These are phyloP conservation scores for Cinchona pubescens DNA, from an alignment of 257 asterid genomes.

Conservation along the genomic window DNA sequence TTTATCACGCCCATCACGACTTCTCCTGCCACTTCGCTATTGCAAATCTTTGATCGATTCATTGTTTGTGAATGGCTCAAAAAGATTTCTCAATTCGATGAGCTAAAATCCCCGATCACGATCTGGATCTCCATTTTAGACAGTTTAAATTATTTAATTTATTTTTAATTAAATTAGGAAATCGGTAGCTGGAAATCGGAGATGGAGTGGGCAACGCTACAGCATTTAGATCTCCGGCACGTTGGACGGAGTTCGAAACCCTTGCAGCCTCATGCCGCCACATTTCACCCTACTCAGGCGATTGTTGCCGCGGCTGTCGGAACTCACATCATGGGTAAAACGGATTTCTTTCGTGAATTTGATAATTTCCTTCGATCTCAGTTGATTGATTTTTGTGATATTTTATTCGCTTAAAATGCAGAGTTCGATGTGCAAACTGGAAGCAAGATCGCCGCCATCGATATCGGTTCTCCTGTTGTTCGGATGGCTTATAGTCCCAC, in stretches of 20 bases:
- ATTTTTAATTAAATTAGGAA: neutral
- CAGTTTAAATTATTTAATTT: neutral
- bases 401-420: conserved; percentile 21
- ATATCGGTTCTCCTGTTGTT: conserved; percentile 97
- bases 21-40: neutral
- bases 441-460: conserved; percentile 88
- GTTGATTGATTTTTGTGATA: neutral
- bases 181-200: neutral
- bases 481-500: conserved; percentile 95
- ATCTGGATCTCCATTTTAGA: neutral
- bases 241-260: conserved; percentile 91
- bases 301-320: conserved; percentile 82
- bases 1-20: neutral
- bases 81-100: neutral
- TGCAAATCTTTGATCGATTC: neutral
- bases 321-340: conserved; percentile 66
- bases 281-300: conserved; percentile 87
- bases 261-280: conserved; percentile 94
- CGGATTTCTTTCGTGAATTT: neutral
- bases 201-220: conserved; percentile 96
- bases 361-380: conserved; percentile 11
- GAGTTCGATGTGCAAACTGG: conserved; percentile 97
- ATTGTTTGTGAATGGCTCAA: neutral
- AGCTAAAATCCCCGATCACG: neutral
- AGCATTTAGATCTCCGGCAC: conserved; percentile 97